Evolutionary conservation across 371 early-diverging fungal genomes (phyloP), one percentile per base, ranked within the genome.

Genomic region (Smittium culicis): DNA sequence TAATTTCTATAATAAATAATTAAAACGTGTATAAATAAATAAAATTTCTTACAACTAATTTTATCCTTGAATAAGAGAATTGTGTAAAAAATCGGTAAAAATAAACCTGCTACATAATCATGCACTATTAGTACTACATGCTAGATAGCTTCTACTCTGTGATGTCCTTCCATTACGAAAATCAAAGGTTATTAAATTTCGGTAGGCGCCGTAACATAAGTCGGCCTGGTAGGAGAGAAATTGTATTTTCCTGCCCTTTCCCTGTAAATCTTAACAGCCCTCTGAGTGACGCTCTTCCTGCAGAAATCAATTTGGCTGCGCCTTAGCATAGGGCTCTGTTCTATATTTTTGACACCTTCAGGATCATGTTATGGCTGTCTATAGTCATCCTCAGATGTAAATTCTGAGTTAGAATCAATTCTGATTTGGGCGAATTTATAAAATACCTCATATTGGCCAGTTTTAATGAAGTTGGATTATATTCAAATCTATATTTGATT

Each of bases 371-470:
- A 1, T 1, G 8, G 24, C 74, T 76, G 45, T 76, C 75, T 62
- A 76, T 74, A 25, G 69, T 72, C 45, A 76, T 72, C 0, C 75
- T 75, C 8, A 76, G 66, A 64, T 74, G 32, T 66, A 74, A 72
- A 67, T 66, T 75, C 64, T 76, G 76, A 57, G 71, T 69, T 0
- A 71, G 76, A 60, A 69, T 34, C 34, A 76, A 54, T 30, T 68
- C 72, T 0, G 75, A 76, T 0, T 72, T 67, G 11, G 62, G 25
- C 60, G 61, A 57, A 45, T 74, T 73, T 35, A 76, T 70, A 56
- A 76, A 59, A 34, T 75, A 76, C 0, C 75, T 75, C 0, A 74
- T 69, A 2, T 61, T 61, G 0, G 34, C 34, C 29, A 76, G 59
- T 25, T 76, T 74, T 11, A 68, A 60, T 67, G 69, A 61, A 76